These are phyloP conservation scores for Leccinum subgranulosum DNA, from an alignment of 768 basidiomycete species.

Conservation along the genomic window DNA sequence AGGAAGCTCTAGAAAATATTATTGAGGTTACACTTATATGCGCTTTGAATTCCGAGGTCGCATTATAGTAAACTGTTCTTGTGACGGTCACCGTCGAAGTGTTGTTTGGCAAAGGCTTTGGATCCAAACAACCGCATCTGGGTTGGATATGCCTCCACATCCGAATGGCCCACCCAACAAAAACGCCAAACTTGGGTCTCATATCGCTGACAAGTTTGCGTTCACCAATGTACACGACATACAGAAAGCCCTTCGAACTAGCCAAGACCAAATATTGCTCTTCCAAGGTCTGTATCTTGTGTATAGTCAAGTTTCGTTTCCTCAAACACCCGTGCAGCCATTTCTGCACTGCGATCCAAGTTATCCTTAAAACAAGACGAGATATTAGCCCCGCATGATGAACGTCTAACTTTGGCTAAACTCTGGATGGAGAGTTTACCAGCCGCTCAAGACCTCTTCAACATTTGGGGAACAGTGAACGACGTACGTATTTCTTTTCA, in stretches of 20 bases:
- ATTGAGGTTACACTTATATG: too few relatives aligned
- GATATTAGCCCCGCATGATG: slow-evolving; percentile 51
- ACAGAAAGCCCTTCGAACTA: slow-evolving; percentile 12
- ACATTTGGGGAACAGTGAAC: slow-evolving; percentile 53
- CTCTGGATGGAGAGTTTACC: slow-evolving; percentile 60
- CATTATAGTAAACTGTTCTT: too few relatives aligned
- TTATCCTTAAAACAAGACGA: slow-evolving; percentile 52
- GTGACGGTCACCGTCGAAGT: too few relatives aligned
- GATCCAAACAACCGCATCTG: slow-evolving; percentile 23
- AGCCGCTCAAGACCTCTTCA: slow-evolving; percentile 59
- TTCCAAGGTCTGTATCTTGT: slow-evolving; percentile 21
- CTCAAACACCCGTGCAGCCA: slow-evolving; percentile 24
- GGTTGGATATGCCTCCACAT: slow-evolving; percentile 14
- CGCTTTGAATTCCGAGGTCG: too few relatives aligned
- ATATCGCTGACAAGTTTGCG: slow-evolving; percentile 4
- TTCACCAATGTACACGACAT: slow-evolving; percentile 26
- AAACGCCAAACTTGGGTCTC: slow-evolving; percentile 18
- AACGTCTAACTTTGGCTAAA: slow-evolving; percentile 54
- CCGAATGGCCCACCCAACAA: slow-evolving; percentile 17
- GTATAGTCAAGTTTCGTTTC: not conserved
- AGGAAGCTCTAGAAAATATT: too few relatives aligned
- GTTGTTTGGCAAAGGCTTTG: slow-evolving; percentile 26
- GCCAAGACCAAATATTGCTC: slow-evolving; percentile 12
- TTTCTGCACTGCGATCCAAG: slow-evolving; percentile 55
- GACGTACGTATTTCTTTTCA: slow-evolving; percentile 38